Evolutionary conservation across 2,329 filamentous ascomycete species (phyloP), one percentile per base, ranked within the genome.

Genomic region (Aspergillus aculeatinus): DNA sequence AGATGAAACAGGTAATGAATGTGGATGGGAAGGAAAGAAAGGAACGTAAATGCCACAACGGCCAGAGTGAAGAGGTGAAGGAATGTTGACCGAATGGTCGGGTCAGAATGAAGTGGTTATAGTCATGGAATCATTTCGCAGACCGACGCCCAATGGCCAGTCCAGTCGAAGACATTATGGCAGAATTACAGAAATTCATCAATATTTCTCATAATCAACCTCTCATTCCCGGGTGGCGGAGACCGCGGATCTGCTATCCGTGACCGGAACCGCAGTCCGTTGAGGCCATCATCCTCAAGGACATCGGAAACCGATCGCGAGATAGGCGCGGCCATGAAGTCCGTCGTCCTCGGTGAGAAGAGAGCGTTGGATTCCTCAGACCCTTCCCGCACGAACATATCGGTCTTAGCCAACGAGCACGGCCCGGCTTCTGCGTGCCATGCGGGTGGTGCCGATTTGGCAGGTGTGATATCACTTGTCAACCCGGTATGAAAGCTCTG

Each of bases 311-410:
- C 70, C 4, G 76, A 72, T 14, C 73, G 62, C 35, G 64, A 72
- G 6, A 78, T 67, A 16, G 76, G 73, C 6, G 74, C 72, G 5
- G 75, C 70, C 62, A 78, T 67, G 58, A 81, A 81, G 47, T 76
- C 76, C 7, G 73, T 75, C 2, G 77, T 78, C 48, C 79, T 70
- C 2, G 80, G 80, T 2, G 80, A 81, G 55, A 81, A 77, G 10
- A 81, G 57, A 3, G 73, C 76, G 14, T 73, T 70, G 3, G 70
- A 72, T 23, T 63, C 59, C 29, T 72, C 67, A 5, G 77, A 74
- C 11, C 70, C 64, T 60, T 78, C 75, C 47, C 76, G 73, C 63
- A 74, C 71, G 51, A 77, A 75, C 5, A 76, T 62, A 60, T 77
- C 74, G 59, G 75, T 74, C 42, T 74, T 69, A 6, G 70, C 66